Percentiles rank a stretch among this genome's conserved stretches.
Conservation (phyloP, 2,329 filamentous ascomycete species). For the Colletotrichum cereale region DNA sequence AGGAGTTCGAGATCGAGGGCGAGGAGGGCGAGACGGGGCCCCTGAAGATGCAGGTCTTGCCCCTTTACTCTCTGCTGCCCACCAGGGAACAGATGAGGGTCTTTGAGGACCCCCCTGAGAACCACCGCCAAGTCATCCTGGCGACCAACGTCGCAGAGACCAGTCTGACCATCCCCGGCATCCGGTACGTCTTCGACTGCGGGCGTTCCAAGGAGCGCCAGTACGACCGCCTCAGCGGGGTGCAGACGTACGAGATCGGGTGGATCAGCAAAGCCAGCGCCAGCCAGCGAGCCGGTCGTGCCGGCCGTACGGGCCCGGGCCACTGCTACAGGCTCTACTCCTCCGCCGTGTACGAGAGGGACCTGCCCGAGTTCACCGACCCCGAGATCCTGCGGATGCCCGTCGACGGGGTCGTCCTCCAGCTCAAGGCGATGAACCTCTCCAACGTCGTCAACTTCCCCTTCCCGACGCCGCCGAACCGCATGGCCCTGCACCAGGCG, state of each 20-base stretch:
- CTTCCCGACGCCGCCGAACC: constrained; percentile 90
- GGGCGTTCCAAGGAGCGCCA: constrained; percentile 92
- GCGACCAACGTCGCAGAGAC: constrained; percentile 98
- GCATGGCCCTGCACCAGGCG: constrained; percentile 80
- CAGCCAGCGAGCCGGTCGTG: constrained; percentile 90
- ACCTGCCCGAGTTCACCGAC: constrained; percentile 86
- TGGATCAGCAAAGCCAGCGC: constrained; percentile 99
- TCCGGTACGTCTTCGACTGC: constrained; percentile 95
- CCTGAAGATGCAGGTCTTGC: constrained; percentile 86
- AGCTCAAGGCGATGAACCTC: constrained; percentile 94
- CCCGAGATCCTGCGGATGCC: constrained; percentile 93
- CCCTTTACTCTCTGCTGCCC: constrained; percentile 91
- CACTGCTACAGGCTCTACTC: constrained; percentile 97
- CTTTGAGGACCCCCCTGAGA: constrained; percentile 86
- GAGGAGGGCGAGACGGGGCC: constrained; percentile 69
- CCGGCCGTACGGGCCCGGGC: constrained; percentile 93
- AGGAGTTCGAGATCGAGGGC: constrained; percentile 77
- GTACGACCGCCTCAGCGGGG: constrained; percentile 88
- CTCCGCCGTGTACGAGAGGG: constrained; percentile 91
- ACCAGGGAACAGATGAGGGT: constrained; percentile 92
- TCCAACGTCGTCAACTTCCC: constrained; percentile 94
- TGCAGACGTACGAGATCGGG: constrained; percentile 93
- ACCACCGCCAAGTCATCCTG: constrained; percentile 86
- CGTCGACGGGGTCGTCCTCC: constrained; percentile 91
- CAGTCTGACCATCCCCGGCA: constrained; percentile 94